A percentile compares a stretch with the other conserved stretches of the same genome.
Evolutionary conservation across 2,329 filamentous ascomycete species (phyloP).

Genomic region (Aspergillus clavatus): DNA sequence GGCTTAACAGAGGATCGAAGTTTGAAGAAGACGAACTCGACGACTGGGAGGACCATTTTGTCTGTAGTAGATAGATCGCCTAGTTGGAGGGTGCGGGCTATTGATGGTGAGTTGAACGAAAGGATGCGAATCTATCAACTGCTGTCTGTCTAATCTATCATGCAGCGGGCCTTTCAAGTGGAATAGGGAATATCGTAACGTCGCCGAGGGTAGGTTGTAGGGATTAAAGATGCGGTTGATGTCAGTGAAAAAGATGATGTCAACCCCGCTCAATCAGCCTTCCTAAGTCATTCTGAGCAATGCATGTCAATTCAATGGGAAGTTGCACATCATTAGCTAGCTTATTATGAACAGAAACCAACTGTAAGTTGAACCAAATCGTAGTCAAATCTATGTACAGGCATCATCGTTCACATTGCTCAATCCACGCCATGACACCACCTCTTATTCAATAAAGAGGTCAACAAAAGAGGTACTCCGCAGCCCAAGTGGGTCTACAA

Average conservation of each 20-base stretch:
- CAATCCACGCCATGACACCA: constrained; percentile 6
- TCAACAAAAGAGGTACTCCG: too few relatives aligned
- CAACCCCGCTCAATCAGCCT: neutral
- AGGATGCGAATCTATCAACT: neutral
- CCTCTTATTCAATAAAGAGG: too few relatives aligned
- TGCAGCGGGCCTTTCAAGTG: neutral
- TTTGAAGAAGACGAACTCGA: constrained; percentile 36
- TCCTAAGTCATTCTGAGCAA: neutral
- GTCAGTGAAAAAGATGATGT: constrained; percentile 7
- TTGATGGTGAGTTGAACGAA: neutral
- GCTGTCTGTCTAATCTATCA: neutral
- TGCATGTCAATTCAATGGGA: neutral
- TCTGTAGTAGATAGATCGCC: neutral
- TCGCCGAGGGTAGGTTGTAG: neutral
- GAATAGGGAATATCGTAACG: neutral
- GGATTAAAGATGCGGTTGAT: neutral
- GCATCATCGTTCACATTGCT: neutral
- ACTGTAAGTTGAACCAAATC: neutral
- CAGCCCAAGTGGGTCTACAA: constrained; percentile 17
- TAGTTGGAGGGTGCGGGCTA: neutral
- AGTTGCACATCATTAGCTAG: neutral
- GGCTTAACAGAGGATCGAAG: constrained; percentile 35
- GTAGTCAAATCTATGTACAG: constrained; percentile 9
- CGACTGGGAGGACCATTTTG: constrained; percentile 25
- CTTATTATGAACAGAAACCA: neutral